Base-by-base conservation (phyloP, 768 basidiomycete species). In the Tylopilus plumbeoviolaceoides region DNA sequence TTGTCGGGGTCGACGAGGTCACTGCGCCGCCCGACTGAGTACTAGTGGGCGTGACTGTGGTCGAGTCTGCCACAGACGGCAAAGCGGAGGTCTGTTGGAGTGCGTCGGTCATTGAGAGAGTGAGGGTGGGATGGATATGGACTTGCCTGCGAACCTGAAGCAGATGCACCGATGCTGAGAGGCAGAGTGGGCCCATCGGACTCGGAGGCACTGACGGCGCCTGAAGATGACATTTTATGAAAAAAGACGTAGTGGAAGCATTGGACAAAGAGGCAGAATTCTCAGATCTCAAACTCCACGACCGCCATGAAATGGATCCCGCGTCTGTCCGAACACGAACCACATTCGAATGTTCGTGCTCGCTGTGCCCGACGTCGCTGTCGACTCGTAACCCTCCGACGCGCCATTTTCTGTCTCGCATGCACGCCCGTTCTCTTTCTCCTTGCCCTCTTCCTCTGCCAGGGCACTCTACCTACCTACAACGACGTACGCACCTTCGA, bases 391-490 rank as follows among this genome's bases (percentile, higher is more conserved):
- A 64, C 71, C 5, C 47, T 70, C 20, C 66, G 70, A 4, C 68
- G 72, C 7, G n/a, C 68, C 6, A 31, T 69, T 11, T 4, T 67
- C 17, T 55, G 55, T 23, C 23, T 72, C 27, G 47, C 60, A 7
- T 50, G 57, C 9, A 20, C 62, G 0, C 62, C 61, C 0, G 38
- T 73, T 20, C 17, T 74, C 36, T 52, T 60, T 42, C 8, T 73
- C n/a, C 47, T 63, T 10, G 61, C 69, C 30, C 53, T 77, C n/a
- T n/a, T n/a, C 9, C 47, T 70, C 47, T 61, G 52, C 28, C 70
- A 68, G 43, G 76, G 75, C 12, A 57, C 76, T 0, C 75, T 76
- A 9, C 74, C 75, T 2, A 67, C 57, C 21, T 77, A 72, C 51
- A 43, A 63, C 23, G 70, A 74, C 49, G 63, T 75, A 7, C 65